A percentile compares a stretch with the other conserved stretches of the same genome.
phyloP scores from a whole-genome alignment of 345 rosid genomes.

The Adansonia digitata region DNA sequence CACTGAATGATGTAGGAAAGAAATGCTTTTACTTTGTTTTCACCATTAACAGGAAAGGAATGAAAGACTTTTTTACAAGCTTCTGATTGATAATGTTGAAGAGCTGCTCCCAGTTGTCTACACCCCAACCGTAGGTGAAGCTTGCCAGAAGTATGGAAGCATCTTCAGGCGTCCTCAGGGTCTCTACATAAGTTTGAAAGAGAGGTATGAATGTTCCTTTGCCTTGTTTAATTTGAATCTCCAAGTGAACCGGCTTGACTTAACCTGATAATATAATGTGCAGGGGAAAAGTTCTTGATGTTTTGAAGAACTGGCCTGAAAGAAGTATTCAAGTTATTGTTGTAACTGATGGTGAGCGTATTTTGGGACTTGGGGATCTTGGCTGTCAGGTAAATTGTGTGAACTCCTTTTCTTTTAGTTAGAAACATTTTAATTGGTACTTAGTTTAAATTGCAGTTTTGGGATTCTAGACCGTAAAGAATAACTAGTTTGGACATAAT shows the following conservation, averaged over 20 bases:
- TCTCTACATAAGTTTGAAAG: constrained; percentile 84
- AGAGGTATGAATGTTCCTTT: constrained; percentile 43
- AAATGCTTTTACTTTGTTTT: neutral
- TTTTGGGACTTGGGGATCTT: constrained; percentile 93
- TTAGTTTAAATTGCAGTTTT: neutral
- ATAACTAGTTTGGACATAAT: neutral
- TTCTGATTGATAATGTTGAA: constrained; percentile 83
- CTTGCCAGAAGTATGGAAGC: constrained; percentile 92
- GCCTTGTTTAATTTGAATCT: neutral
- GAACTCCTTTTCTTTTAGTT: neutral
- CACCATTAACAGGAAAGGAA: constrained; percentile 61
- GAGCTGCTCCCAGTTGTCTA: constrained; percentile 89
- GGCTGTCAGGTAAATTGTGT: constrained; percentile 75
- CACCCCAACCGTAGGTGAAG: constrained; percentile 96
- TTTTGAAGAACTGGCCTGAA: constrained; percentile 91
- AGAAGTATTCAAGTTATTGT: constrained; percentile 83
- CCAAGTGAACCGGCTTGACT: neutral
- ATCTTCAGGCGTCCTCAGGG: constrained; percentile 96
- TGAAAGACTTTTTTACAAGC: constrained; percentile 81
- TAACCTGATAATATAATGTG: neutral
- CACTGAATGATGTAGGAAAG: neutral
- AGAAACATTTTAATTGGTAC: neutral
- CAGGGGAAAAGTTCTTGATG: constrained; percentile 89
- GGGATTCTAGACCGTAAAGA: neutral
- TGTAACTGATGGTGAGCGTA: constrained; percentile 93